phyloP scores from a whole-genome alignment of 2,329 filamentous ascomycete species.

The Polychaeton citri region DNA sequence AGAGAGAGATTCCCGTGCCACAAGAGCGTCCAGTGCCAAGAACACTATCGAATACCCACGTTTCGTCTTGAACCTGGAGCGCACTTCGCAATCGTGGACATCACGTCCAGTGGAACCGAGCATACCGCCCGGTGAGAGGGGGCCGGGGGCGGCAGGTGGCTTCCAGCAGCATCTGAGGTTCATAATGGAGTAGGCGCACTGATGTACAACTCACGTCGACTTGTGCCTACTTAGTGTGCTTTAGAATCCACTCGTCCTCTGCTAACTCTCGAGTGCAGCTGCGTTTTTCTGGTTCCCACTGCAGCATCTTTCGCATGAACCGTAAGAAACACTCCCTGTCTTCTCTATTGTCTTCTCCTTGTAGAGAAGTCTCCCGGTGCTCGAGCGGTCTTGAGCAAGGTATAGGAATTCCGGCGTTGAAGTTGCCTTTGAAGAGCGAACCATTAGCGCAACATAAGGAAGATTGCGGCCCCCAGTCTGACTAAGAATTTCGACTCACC shows the following conservation, averaged over 20 bases:
- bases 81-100: too few species aligned
- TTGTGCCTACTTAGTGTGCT: not conserved
- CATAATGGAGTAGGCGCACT: too few species aligned
- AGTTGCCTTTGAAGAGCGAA: not conserved
- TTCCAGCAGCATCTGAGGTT: too few species aligned
- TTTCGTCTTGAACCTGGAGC: too few species aligned
- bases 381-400: conserved; percentile 1
- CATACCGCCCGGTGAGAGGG: too few species aligned
- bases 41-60: too few species aligned
- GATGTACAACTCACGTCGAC: too few species aligned
- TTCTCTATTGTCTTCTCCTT: conserved; percentile 7
- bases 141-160: too few species aligned
- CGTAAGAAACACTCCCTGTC: conserved; percentile 20
- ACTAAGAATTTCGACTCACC: conserved; percentile 1
- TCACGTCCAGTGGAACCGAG: too few species aligned
- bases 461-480: not conserved
- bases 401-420: conserved; percentile 2
- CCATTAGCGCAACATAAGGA: not conserved
- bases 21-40: too few species aligned
- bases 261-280: not conserved
- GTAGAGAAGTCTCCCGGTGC: conserved; percentile 4
- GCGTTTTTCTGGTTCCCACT: conserved; percentile 20
- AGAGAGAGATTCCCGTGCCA: too few species aligned
- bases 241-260: not conserved
- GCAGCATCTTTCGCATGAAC: conserved; percentile 24